phyloP scores from a whole-genome alignment of 164 flowering plant genomes.

The Nymphaea thermarum region DNA sequence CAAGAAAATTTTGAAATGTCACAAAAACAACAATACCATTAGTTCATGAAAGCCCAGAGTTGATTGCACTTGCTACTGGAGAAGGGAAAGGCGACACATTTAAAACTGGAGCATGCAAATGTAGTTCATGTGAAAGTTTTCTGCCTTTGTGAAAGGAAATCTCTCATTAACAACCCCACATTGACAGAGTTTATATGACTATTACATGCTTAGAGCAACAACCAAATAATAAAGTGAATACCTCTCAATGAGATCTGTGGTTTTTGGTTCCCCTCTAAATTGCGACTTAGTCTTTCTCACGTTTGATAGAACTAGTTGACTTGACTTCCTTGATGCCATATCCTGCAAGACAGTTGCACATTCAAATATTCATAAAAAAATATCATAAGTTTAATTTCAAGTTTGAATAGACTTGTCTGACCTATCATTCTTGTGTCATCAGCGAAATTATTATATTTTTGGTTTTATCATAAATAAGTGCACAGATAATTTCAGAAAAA shows the following conservation, averaged over 20 bases:
- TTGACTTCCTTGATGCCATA: slow-evolving; percentile 11
- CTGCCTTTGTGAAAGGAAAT: neutral
- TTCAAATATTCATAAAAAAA: slow-evolving; percentile 6
- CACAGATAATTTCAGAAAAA: no score
- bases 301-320: slow-evolving; percentile 37
- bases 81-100: no score
- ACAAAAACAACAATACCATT: no score
- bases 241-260: neutral
- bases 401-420: no score
- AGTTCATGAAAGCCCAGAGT: no score
- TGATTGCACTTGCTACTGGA: no score
- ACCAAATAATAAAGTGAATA: neutral
- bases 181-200: neutral
- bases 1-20: no score
- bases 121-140: neutral
- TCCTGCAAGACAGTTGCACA: slow-evolving; percentile 22
- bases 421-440: no score
- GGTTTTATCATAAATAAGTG: no score
- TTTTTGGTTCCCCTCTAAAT: slow-evolving; percentile 22
- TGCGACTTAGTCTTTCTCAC: slow-evolving; percentile 33
- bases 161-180: no score
- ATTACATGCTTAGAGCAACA: neutral
- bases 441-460: no score
- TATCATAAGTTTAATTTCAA: neutral
- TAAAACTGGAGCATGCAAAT: no score